Conservation (phyloP, 2,329 filamentous ascomycete species). For the Penicillium corylophilum region DNA sequence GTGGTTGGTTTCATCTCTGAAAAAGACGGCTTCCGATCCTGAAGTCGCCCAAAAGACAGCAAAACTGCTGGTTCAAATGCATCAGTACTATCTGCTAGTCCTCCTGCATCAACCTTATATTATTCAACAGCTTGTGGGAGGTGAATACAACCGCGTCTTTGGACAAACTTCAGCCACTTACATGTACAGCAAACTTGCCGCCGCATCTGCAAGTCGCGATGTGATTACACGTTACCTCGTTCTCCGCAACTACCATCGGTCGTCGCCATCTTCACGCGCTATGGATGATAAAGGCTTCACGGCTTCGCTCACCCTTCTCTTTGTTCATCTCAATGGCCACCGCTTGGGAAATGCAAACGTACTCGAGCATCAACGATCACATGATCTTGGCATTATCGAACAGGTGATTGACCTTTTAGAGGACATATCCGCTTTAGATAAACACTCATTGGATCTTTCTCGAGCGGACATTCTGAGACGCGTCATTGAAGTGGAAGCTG, state of each 20-base stretch:
- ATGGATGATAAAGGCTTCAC: slow-evolving; percentile 21
- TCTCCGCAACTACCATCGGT: slow-evolving; percentile 15
- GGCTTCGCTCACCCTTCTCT: slow-evolving; percentile 15
- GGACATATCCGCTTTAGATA: slow-evolving; percentile 1
- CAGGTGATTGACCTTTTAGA: slow-evolving; percentile 7
- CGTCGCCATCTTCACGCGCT: slow-evolving; percentile 17
- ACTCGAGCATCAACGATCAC: slow-evolving; percentile 9
- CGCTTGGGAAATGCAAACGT: slow-evolving; percentile 2
- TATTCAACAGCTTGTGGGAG: background rate
- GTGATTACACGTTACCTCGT: slow-evolving; percentile 16
- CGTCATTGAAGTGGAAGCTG: slow-evolving; percentile 9
- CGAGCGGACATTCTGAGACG: background rate
- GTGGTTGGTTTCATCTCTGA: slow-evolving; percentile 9
- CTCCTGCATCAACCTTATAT: slow-evolving; percentile 24
- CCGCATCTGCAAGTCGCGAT: slow-evolving; percentile 21
- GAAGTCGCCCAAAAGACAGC: slow-evolving; percentile 12
- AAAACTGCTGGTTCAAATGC: slow-evolving; percentile 20
- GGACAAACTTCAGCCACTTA: background rate
- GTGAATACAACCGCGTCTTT: background rate
- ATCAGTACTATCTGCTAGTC: slow-evolving; percentile 24
- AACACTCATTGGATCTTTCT: background rate
- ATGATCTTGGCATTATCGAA: slow-evolving; percentile 7
- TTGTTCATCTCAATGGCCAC: slow-evolving; percentile 21
- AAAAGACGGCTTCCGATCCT: background rate
- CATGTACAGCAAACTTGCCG: slow-evolving; percentile 16